phyloP scores from a whole-genome alignment of 2,329 filamentous ascomycete species.

The Sarocladium oryzae region DNA sequence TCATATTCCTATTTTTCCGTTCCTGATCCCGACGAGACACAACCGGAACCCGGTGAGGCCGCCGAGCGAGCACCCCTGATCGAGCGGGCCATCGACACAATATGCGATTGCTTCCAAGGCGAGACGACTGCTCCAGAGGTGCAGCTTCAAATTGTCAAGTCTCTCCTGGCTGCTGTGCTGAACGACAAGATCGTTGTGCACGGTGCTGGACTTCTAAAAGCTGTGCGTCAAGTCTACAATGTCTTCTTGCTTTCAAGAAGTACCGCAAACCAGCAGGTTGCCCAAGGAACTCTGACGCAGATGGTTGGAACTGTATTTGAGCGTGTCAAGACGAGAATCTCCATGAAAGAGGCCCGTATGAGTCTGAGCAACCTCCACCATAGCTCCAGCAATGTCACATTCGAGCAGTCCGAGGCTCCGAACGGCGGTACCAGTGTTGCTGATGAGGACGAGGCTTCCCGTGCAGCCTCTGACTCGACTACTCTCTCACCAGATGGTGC shows the following conservation, averaged over 20 bases:
- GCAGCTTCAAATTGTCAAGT: slow-evolving; percentile 97
- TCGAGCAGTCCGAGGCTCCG: slow-evolving; percentile 37
- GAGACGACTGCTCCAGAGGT: slow-evolving; percentile 89
- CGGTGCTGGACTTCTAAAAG: slow-evolving; percentile 90
- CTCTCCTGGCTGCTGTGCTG: slow-evolving; percentile 84
- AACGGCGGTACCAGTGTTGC: slow-evolving; percentile 15
- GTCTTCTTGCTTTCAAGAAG: slow-evolving; percentile 94
- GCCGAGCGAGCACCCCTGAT: slow-evolving; percentile 62
- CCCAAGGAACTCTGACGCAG: slow-evolving; percentile 92
- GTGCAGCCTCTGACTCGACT: slow-evolving; percentile 26
- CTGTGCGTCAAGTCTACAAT: slow-evolving; percentile 97
- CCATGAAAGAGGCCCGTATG: slow-evolving; percentile 76
- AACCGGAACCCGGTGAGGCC: slow-evolving; percentile 30
- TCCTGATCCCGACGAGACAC: slow-evolving; percentile 41
- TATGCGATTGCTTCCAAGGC: slow-evolving; percentile 98
- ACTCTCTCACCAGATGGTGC: slow-evolving; percentile 22
- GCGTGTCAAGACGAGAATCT: slow-evolving; percentile 77
- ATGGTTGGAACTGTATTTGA: slow-evolving; percentile 99
- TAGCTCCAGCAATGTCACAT: slow-evolving; percentile 45
- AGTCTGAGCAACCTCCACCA: slow-evolving; percentile 47
- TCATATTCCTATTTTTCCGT: slow-evolving; percentile 97
- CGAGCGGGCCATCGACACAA: slow-evolving; percentile 95
- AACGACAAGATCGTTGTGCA: slow-evolving; percentile 99
- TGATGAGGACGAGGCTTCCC: slow-evolving; percentile 31
- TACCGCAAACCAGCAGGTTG: slow-evolving; percentile 91